Evolutionary conservation across 257 asterid species (phyloP).

Genomic region (Euphrasia confusa): DNA sequence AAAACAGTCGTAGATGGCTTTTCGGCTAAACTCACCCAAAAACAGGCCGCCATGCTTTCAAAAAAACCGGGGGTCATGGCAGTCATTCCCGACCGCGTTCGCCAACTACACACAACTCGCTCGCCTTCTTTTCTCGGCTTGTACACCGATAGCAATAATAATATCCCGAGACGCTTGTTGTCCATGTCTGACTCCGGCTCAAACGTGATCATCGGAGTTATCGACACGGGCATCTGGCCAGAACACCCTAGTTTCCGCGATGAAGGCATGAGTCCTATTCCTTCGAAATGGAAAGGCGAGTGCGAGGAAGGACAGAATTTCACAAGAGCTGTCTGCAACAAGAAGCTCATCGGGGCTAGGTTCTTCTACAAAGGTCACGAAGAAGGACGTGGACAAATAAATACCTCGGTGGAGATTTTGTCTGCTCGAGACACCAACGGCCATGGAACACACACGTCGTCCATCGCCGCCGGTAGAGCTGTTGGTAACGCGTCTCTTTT

Average conservation of each 20-base stretch:
- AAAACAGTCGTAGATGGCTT: not conserved
- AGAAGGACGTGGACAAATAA: conserved; percentile 16
- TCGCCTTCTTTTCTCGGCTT: conserved; percentile 69
- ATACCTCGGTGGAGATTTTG: not conserved
- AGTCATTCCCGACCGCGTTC: conserved; percentile 63
- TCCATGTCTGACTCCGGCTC: conserved; percentile 65
- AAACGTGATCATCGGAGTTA: conserved; percentile 54
- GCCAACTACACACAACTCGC: conserved; percentile 64
- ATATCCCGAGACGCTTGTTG: conserved; percentile 32
- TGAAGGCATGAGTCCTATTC: conserved; percentile 62
- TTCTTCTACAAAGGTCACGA: conserved; percentile 47
- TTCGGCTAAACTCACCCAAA: not conserved
- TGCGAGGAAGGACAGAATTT: conserved; percentile 55
- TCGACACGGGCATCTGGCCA: conserved; percentile 82
- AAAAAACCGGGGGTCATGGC: conserved; percentile 40
- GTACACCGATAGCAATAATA: conserved; percentile 3
- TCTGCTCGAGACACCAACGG: conserved; percentile 74
- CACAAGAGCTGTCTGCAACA: conserved; percentile 43
- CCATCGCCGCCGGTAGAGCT: conserved; percentile 79
- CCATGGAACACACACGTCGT: conserved; percentile 86
- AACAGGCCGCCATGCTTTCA: not conserved
- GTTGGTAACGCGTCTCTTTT: conserved; percentile 58
- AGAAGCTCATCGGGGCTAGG: conserved; percentile 67
- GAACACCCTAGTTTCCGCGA: conserved; percentile 66
- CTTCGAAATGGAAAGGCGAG: conserved; percentile 58